phyloP scores from a whole-genome alignment of 768 basidiomycete species.

The Termitomyces eurrhizus region DNA sequence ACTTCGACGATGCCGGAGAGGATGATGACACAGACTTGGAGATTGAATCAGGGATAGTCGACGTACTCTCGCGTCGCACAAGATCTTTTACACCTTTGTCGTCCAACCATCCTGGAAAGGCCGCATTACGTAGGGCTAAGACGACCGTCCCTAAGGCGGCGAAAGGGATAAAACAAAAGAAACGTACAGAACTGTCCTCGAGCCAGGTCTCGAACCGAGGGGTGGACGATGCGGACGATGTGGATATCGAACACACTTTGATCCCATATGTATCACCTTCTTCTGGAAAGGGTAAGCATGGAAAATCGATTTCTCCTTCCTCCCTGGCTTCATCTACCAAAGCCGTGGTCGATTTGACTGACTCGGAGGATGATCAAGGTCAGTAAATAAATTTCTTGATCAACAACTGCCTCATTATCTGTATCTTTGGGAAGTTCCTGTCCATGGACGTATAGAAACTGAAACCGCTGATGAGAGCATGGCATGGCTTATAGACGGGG shows the following conservation, averaged over 20 bases:
- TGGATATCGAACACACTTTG: slow-evolving; percentile 48
- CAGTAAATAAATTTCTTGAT: not conserved
- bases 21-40: slow-evolving; percentile 71
- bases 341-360: slow-evolving; percentile 12
- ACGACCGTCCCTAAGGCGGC: slow-evolving; percentile 32
- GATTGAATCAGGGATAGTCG: slow-evolving; percentile 51
- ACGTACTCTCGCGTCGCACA: slow-evolving; percentile 44
- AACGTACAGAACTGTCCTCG: slow-evolving; percentile 21
- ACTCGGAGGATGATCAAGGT: slow-evolving; percentile 8
- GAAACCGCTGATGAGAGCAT: slow-evolving; percentile 32
- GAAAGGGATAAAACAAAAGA: slow-evolving; percentile 24
- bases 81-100: slow-evolving; percentile 37
- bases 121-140: slow-evolving; percentile 39
- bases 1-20: slow-evolving; percentile 51
- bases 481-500: slow-evolving; percentile 63
- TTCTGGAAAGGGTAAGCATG: not conserved
- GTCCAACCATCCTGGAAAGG: slow-evolving; percentile 27
- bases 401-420: not conserved
- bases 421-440: not conserved
- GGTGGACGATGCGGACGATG: slow-evolving; percentile 51
- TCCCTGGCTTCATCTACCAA: slow-evolving; percentile 1
- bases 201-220: slow-evolving; percentile 44
- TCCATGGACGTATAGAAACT: not conserved
- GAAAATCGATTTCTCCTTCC: not conserved
- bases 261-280: slow-evolving; percentile 1